phyloP scores from a whole-genome alignment of 345 rosid species.

The Moricandia moricandioides region DNA sequence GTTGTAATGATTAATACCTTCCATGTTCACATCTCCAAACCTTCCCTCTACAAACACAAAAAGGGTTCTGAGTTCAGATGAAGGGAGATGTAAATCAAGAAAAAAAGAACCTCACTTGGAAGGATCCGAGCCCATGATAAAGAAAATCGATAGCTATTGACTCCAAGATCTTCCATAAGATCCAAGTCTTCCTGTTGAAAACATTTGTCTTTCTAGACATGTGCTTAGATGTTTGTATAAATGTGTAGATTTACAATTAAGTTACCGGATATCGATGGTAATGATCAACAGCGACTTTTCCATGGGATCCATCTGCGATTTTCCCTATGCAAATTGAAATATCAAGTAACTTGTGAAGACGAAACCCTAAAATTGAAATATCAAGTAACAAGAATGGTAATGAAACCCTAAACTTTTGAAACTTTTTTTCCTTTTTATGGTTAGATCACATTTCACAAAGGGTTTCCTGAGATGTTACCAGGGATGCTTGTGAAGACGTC shows the following conservation, averaged over 20 bases:
- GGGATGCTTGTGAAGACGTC: constrained; percentile 46
- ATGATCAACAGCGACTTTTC: constrained; percentile 65
- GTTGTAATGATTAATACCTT: constrained; percentile 58
- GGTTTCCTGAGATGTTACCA: constrained; percentile 29
- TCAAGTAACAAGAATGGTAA: constrained; percentile 6
- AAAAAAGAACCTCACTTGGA: constrained; percentile 47
- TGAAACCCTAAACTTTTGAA: not conserved
- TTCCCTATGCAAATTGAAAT: constrained; percentile 37
- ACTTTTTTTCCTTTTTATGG: not conserved
- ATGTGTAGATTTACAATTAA: not conserved
- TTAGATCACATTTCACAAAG: not conserved
- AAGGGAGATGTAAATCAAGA: not conserved
- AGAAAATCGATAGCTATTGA: constrained; percentile 67
- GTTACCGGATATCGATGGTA: constrained; percentile 65
- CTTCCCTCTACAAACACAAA: constrained; percentile 50
- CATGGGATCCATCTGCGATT: constrained; percentile 60
- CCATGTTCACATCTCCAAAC: constrained; percentile 59
- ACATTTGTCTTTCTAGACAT: not conserved
- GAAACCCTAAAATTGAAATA: constrained; percentile 38
- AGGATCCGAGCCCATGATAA: constrained; percentile 79
- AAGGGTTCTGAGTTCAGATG: not conserved
- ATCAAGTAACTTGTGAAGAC: not conserved
- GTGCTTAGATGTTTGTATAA: not conserved
- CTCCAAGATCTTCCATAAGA: constrained; percentile 49
- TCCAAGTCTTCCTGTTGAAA: constrained; percentile 34